Conservation (phyloP, 169 alveolate species). For the Plasmodium inui region DNA sequence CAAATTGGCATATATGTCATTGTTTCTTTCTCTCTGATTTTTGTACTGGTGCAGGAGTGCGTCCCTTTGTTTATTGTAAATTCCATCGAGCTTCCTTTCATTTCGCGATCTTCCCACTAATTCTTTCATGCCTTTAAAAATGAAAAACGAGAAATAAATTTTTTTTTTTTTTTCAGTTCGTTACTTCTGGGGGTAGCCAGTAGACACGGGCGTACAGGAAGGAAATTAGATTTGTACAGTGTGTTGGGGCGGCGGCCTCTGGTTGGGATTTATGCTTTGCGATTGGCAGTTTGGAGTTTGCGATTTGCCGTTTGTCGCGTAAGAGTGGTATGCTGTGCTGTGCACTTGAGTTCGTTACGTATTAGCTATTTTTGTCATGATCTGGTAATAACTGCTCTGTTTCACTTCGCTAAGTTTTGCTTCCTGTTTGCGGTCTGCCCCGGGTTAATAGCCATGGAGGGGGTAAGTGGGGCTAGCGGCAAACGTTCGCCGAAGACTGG, state of each 20-base stretch:
- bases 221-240: background rate
- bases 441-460: background rate
- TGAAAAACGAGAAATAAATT: conserved; percentile 12
- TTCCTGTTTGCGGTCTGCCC: background rate
- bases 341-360: background rate
- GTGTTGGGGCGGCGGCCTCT: background rate
- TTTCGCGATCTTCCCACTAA: conserved; percentile 85
- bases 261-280: background rate
- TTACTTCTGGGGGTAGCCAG: background rate
- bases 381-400: background rate
- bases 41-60: conserved; percentile 22
- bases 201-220: background rate
- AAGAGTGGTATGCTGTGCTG: background rate
- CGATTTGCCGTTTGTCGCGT: background rate
- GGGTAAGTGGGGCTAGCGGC: background rate
- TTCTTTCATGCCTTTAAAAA: conserved; percentile 75
- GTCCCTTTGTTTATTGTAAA: conserved; percentile 81
- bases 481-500: background rate
- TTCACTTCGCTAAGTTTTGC: background rate
- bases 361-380: background rate
- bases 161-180: background rate
- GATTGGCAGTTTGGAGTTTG: too few species aligned
- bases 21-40: background rate
- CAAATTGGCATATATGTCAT: conserved; percentile 34
- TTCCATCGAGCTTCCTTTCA: conserved; percentile 83